Conservation (phyloP, 257 asterid genomes). For the Rhazya stricta region DNA sequence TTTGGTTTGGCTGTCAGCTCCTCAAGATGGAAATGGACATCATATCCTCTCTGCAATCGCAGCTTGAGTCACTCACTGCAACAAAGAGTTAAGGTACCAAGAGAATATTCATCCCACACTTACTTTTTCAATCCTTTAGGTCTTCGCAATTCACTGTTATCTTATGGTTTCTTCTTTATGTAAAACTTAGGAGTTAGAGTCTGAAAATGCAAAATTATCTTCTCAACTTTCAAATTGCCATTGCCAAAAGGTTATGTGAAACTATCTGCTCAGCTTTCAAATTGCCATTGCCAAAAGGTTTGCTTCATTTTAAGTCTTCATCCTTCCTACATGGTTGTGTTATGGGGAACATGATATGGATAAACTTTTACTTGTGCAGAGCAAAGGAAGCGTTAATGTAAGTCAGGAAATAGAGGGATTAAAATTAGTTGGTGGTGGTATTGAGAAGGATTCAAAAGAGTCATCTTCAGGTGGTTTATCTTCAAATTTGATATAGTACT, state of each 20-base stretch:
- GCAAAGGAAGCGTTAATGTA: slow-evolving; percentile 27
- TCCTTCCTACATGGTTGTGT: neutral
- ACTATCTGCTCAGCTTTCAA: slow-evolving; percentile 45
- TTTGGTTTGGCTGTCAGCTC: neutral
- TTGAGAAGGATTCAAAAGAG: slow-evolving; percentile 29
- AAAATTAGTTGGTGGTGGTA: slow-evolving; percentile 23
- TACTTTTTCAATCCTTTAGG: neutral
- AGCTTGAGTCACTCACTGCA: slow-evolving; percentile 50
- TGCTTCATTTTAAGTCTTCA: neutral
- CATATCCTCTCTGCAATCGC: slow-evolving; percentile 30
- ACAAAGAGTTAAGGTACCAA: slow-evolving; percentile 41
- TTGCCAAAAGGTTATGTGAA: no score
- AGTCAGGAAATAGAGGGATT: slow-evolving; percentile 27
- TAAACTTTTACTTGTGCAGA: slow-evolving; percentile 31
- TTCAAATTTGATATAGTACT: slow-evolving; percentile 6
- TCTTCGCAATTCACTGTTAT: neutral
- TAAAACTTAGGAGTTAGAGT: slow-evolving; percentile 54
- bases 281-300: slow-evolving; percentile 69
- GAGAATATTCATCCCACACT: neutral
- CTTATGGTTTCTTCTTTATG: neutral
- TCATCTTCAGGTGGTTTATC: slow-evolving; percentile 42
- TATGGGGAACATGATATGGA: neutral
- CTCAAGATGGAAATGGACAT: slow-evolving; percentile 21
- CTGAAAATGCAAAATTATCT: slow-evolving; percentile 55
- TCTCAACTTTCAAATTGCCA: slow-evolving; percentile 47